Percentiles rank a stretch among this genome's conserved stretches.
These are phyloP conservation scores for Rhodotorula sp. DNA, from an alignment of 1,284 basidiomycete species.

Conservation along the genomic window DNA sequence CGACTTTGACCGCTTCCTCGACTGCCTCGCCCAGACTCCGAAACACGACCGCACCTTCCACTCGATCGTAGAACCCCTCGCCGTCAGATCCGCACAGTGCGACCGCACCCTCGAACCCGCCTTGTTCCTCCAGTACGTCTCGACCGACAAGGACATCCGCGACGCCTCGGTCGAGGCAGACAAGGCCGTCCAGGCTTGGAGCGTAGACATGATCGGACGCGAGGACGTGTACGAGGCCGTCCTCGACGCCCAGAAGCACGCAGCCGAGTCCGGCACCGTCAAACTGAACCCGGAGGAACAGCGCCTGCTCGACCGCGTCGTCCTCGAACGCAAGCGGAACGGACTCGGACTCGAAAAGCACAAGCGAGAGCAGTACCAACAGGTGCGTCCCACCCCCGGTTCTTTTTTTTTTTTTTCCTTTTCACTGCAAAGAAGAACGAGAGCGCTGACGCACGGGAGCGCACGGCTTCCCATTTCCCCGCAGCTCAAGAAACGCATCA, in stretches of 20 bases:
- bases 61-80: conserved; percentile 57
- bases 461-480: background rate
- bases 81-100: conserved; percentile 59
- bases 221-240: conserved; percentile 72
- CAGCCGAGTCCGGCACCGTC: conserved; percentile 57
- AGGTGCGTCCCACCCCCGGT: conserved; percentile 44
- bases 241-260: conserved; percentile 64
- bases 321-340: conserved; percentile 70
- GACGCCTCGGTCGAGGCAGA: conserved; percentile 72
- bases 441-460: background rate
- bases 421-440: too few species aligned
- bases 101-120: conserved; percentile 61
- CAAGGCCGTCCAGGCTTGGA: conserved; percentile 56
- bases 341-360: conserved; percentile 69
- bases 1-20: conserved; percentile 58
- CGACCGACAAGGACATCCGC: conserved; percentile 64
- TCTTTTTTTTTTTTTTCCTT: background rate
- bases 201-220: conserved; percentile 70
- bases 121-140: conserved; percentile 75
- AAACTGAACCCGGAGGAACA: conserved; percentile 64
- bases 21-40: conserved; percentile 63
- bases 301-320: conserved; percentile 70
- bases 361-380: conserved; percentile 60
- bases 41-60: conserved; percentile 56
- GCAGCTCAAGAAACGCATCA: conserved; percentile 57